phyloP scores from a whole-genome alignment of 225 moss, liverwort and hornwort genomes.

The Marchantia polymorpha region DNA sequence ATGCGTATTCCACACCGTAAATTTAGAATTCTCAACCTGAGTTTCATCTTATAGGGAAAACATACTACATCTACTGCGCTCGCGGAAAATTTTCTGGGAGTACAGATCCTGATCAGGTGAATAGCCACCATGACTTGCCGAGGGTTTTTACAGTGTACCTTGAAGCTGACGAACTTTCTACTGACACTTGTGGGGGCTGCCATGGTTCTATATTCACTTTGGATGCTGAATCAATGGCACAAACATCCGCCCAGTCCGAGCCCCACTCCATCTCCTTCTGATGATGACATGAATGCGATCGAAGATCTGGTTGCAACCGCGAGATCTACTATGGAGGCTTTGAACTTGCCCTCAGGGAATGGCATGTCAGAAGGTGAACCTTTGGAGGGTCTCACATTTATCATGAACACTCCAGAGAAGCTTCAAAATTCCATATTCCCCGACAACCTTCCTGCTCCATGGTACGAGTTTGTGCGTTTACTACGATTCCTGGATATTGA shows the following conservation, averaged over 20 bases:
- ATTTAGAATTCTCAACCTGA: not conserved
- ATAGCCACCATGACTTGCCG: conserved; percentile 73
- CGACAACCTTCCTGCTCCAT: conserved; percentile 69
- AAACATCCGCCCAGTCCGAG: conserved; percentile 32
- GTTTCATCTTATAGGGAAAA: not conserved
- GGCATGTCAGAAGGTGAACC: conserved; percentile 12
- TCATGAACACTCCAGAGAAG: conserved; percentile 33
- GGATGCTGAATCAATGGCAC: conserved; percentile 90
- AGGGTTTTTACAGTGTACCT: conserved; percentile 80
- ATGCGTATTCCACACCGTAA: not conserved
- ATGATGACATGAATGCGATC: conserved; percentile 2
- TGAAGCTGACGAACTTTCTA: conserved; percentile 83
- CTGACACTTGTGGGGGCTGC: conserved; percentile 72
- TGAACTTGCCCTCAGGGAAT: conserved; percentile 15
- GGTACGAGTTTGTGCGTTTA: conserved; percentile 38
- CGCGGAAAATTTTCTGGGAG: not conserved
- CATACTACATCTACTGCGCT: not conserved
- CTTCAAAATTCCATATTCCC: conserved; percentile 37
- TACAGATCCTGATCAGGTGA: conserved; percentile 18
- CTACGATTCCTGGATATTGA: not conserved
- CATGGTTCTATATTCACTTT: conserved; percentile 80
- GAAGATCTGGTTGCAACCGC: conserved; percentile 9
- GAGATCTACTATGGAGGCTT: conserved; percentile 19
- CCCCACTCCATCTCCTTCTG: conserved; percentile 34
- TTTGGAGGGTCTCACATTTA: conserved; percentile 28